Evolutionary conservation across 441 rosid genomes (phyloP).

Genomic region (Eruca vesicaria): DNA sequence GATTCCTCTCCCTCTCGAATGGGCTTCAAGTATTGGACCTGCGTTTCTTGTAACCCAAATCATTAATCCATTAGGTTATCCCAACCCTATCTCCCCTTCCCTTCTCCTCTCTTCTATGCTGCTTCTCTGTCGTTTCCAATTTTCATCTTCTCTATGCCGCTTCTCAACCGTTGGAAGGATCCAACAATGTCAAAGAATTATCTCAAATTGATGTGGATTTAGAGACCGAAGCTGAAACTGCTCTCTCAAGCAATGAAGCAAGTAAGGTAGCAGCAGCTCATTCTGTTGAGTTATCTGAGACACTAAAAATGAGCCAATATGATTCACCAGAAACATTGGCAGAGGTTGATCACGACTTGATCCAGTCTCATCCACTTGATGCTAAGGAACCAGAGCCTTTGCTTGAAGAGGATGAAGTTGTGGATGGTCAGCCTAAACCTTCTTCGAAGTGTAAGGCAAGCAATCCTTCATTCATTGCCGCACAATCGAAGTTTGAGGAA

Average conservation of each 20-base stretch:
- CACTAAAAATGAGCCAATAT: constrained; percentile 36
- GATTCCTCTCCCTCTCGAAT: too few species aligned
- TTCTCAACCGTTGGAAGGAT: constrained; percentile 45
- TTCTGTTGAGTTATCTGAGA: constrained; percentile 40
- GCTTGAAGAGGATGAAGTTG: constrained; percentile 42
- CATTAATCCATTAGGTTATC: too few species aligned
- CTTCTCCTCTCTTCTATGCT: too few species aligned
- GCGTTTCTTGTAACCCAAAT: too few species aligned
- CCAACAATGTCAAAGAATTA: constrained; percentile 28
- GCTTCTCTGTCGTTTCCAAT: too few species aligned
- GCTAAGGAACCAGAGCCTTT: constrained; percentile 34
- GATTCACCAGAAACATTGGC: constrained; percentile 42
- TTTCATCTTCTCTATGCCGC: too few species aligned
- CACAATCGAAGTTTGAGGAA: constrained; percentile 80
- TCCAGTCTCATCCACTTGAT: constrained; percentile 37
- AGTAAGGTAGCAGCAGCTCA: constrained; percentile 39
- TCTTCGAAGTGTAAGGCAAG: constrained; percentile 64
- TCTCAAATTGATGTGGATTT: constrained; percentile 37
- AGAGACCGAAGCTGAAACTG: constrained; percentile 43
- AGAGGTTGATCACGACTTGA: constrained; percentile 35
- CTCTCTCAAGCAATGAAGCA: constrained; percentile 39
- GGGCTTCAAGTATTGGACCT: too few species aligned
- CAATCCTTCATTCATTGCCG: constrained; percentile 66
- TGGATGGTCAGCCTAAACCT: constrained; percentile 51
- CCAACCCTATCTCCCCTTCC: too few species aligned